A percentile compares a stretch with the other conserved stretches of the same genome.
These are phyloP conservation scores for Globisporangium cederbergense DNA, from an alignment of 352 stramenopile genomes.

Conservation along the genomic window DNA sequence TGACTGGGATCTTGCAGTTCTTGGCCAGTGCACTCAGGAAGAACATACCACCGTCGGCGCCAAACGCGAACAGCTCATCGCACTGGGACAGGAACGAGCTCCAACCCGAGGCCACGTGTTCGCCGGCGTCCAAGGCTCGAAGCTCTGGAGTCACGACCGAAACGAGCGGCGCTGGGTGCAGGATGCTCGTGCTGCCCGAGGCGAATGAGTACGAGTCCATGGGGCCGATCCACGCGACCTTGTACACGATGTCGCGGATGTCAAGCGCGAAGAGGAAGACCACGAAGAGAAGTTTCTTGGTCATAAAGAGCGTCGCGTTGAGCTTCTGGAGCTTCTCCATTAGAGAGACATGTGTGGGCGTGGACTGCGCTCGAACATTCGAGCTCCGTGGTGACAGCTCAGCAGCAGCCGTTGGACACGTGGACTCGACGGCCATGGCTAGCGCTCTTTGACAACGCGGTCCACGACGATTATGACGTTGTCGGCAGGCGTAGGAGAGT, in stretches of 20 bases:
- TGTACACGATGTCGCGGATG: slow-evolving; percentile 26
- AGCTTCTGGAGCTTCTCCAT: not conserved
- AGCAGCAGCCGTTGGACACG: not conserved
- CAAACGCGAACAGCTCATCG: slow-evolving; percentile 16
- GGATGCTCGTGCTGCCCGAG: slow-evolving; percentile 9
- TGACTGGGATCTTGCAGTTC: slow-evolving; percentile 17
- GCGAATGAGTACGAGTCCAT: slow-evolving; percentile 21
- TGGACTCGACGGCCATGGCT: not conserved
- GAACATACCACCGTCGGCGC: slow-evolving; percentile 10
- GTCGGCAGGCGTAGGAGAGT: no score
- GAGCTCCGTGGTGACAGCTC: not conserved
- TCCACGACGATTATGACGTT: not conserved
- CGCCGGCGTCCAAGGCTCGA: slow-evolving; percentile 1
- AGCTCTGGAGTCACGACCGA: not conserved
- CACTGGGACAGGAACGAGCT: slow-evolving; percentile 23
- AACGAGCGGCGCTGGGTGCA: slow-evolving; percentile 13
- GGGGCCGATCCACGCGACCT: slow-evolving; percentile 22
- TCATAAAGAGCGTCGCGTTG: slow-evolving; percentile 9
- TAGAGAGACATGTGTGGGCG: not conserved
- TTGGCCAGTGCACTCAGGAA: slow-evolving; percentile 21
- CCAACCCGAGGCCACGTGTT: slow-evolving; percentile 17
- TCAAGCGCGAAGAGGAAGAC: slow-evolving; percentile 17
- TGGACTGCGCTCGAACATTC: not conserved
- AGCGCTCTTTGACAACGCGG: not conserved
- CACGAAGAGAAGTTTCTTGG: slow-evolving; percentile 15